Base-by-base conservation (phyloP, 2,329 filamentous ascomycete species). In the Chrysoporthe austroafricana region DNA sequence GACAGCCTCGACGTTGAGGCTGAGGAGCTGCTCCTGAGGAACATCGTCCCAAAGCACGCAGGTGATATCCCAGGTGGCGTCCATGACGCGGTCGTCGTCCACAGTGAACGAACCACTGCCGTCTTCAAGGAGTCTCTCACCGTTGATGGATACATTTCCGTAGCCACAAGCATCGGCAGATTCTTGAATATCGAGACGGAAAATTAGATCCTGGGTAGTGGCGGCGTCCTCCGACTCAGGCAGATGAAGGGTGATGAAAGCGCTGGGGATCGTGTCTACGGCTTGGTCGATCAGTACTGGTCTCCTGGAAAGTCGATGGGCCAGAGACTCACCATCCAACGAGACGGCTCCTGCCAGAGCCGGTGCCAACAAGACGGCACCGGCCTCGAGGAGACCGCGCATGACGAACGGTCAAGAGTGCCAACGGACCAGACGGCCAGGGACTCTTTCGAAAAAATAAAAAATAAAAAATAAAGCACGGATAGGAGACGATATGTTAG, bases 81-180 rank as follows among this genome's bases (percentile, higher is more conserved):
- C 73, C 63, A 85, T 75, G 62, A 77, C 71, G 65, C 74, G 76
- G 66, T 79, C 79, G 39, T 78, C 72, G 42, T 79, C 75, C 54
- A 80, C 76, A 16, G 75, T 74, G 65, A 86, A 74, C 26, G 77
- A 72, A 26, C 82, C 83, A 42, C 77, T 78, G 61, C 83, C 83
- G 56, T 79, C 76, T 67, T 81, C 80, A 18, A 75, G 70, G 5
- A 86, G 76, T 5, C 73, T 50, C 67, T 82, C 79, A 67, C 80
- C 82, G 73, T 85, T 82, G 68, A 87, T 73, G 21, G 79, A 81
- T 67, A 85, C 76, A 70, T 82, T 83, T 70, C 79, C 80, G 72
- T 76, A 77, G 2, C 80, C 83, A 71, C 85, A 86, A 36, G 80
- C 76, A n/a, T 78, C 74, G 11, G 76, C 75, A 11, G 83, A 82